phyloP scores from a whole-genome alignment of 768 basidiomycete genomes.

The Tubosaeta sp. region DNA sequence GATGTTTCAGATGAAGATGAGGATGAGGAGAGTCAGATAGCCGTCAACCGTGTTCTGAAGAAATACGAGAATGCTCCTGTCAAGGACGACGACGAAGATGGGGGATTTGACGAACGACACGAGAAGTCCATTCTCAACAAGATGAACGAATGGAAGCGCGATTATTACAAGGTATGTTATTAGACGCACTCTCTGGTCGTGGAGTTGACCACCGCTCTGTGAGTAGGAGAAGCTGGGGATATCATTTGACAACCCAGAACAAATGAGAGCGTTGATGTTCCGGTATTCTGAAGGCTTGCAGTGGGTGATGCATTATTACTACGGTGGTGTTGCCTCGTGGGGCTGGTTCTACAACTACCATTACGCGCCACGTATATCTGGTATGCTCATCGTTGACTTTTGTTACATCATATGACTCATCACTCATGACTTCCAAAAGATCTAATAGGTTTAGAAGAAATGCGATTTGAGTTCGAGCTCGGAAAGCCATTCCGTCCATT shows the following conservation, averaged over 20 bases:
- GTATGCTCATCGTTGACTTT: slow-evolving; percentile 38
- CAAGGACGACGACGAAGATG: slow-evolving; percentile 62
- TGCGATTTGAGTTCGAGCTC: slow-evolving; percentile 83
- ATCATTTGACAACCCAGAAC: slow-evolving; percentile 62
- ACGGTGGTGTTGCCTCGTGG: slow-evolving; percentile 96
- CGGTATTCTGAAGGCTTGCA: slow-evolving; percentile 92
- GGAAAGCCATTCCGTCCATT: slow-evolving; percentile 90
- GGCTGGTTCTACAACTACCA: slow-evolving; percentile 99
- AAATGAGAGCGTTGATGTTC: slow-evolving; percentile 67
- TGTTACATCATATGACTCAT: background rate
- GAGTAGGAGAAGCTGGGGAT: slow-evolving; percentile 82
- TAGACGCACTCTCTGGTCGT: background rate
- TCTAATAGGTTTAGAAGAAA: slow-evolving; percentile 58
- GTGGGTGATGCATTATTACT: slow-evolving; percentile 99
- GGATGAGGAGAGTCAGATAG: slow-evolving; percentile 65
- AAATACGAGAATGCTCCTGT: slow-evolving; percentile 89
- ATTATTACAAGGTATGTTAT: slow-evolving; percentile 84
- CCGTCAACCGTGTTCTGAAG: slow-evolving; percentile 75
- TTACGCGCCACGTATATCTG: slow-evolving; percentile 94
- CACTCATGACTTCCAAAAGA: slow-evolving; percentile 36
- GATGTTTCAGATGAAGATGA: slow-evolving; percentile 45
- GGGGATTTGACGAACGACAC: slow-evolving; percentile 74
- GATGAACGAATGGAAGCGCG: slow-evolving; percentile 90
- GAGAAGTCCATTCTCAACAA: slow-evolving; percentile 71
- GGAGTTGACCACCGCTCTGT: slow-evolving; percentile 9